Evolutionary conservation across 2,329 filamentous ascomycete genomes (phyloP).

Genomic region (Chrysoporthe deuterocubensis): DNA sequence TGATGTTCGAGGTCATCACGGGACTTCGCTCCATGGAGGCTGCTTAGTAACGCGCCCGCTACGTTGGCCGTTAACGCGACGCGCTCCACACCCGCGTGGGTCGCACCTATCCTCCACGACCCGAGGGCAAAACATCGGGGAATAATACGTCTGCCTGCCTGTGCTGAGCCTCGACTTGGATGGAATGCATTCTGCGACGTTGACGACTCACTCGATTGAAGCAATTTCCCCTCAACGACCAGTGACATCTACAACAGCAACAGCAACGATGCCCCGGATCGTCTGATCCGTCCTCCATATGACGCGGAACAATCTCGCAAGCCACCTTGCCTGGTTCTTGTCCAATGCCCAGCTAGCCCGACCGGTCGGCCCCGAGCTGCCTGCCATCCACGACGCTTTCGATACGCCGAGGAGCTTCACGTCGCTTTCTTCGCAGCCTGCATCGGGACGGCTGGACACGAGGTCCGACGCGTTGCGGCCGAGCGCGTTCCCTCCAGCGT

Average conservation of each 20-base stretch:
- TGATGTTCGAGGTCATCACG: conserved; percentile 16
- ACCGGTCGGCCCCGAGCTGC: conserved; percentile 44
- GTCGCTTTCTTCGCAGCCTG: conserved; percentile 26
- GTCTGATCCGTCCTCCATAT: conserved; percentile 48
- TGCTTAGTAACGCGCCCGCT: conserved; percentile 16
- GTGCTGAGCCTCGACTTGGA: not conserved
- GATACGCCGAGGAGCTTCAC: conserved; percentile 34
- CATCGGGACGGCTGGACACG: conserved; percentile 17
- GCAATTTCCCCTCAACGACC: not conserved
- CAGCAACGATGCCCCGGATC: conserved; percentile 36
- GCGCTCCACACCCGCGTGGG: conserved; percentile 22
- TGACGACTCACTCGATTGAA: not conserved
- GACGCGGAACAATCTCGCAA: conserved; percentile 64
- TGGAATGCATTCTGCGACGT: not conserved
- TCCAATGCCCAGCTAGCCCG: conserved; percentile 48
- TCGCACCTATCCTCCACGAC: conserved; percentile 1
- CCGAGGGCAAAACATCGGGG: not conserved
- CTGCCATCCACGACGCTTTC: conserved; percentile 36
- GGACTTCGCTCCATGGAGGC: conserved; percentile 11
- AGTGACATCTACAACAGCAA: conserved; percentile 12
- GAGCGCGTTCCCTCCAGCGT: conserved; percentile 1
- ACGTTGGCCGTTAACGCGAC: conserved; percentile 21
- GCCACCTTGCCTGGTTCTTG: conserved; percentile 62
- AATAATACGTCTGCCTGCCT: not conserved
- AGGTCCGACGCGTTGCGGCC: conserved; percentile 6